Base-by-base conservation (phyloP, 1,284 basidiomycete species). In the Irpex sp. region DNA sequence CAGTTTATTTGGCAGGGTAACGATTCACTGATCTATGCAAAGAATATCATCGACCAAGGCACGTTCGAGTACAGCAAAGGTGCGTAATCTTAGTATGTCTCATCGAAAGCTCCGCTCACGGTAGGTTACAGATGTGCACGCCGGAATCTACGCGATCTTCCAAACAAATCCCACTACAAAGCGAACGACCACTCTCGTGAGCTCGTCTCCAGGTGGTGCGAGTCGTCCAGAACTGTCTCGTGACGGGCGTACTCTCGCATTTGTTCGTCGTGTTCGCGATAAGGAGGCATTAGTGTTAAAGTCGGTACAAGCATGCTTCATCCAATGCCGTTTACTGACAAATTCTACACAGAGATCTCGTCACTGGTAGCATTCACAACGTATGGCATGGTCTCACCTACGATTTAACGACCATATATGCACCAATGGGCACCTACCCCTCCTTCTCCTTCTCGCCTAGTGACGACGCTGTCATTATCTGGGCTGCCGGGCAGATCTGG, bases 361-460 rank as follows among this genome's bases (percentile, higher is more conserved):
- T 78, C 43, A 87, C 85, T 1, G 89, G 89, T 6, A 86, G 85
- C 0, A 75, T 88, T 37, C 82, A 80, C 64, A 75, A 90, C 67
- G 73, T 85, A n/a, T 91, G 86, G 86, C 75, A 89, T 59, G 89
- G 87, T 0, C 78, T 91, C 36, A 85, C 81, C 1, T 89, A 87
- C 66, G 89, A 91, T 68, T 76, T 85, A 15, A 78, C 79, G n/a
- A 72, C 74, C 4, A 78, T 88, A 56, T 88, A 83, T 8, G 86
- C 88, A 4, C 87, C 88, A 0, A 89, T 89, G 85, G 88, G 89
- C 15, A 88, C 89, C 26, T 91, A 90, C 67, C 88, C 89, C 0
- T 86, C 87, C 0, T 91, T 88, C 68, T 79, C 87, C 2, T 90
- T 90, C 71, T 83, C 85, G 0, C 84, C 87, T 0, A 73, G 76